These are phyloP conservation scores for Euphorbia lathyris DNA, from an alignment of 345 rosid species.

Conservation along the genomic window DNA sequence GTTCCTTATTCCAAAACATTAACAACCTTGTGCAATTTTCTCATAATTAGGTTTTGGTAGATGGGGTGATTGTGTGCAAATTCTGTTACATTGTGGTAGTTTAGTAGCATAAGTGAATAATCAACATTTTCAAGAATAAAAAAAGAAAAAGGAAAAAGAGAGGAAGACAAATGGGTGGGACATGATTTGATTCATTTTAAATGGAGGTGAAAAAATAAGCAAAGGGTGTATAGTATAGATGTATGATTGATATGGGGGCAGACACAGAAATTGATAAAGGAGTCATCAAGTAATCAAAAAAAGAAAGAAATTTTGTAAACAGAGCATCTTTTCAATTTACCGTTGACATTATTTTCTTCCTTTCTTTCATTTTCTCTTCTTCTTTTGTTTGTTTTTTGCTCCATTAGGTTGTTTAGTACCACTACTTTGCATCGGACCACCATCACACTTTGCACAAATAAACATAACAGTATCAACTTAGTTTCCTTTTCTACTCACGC, in stretches of 20 bases:
- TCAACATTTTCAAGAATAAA: not conserved
- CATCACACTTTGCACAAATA: constrained; percentile 45
- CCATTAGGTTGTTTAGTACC: constrained; percentile 27
- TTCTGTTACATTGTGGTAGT: too few species aligned
- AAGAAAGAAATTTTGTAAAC: constrained; percentile 22
- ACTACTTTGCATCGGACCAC: constrained; percentile 54
- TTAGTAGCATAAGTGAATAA: not conserved
- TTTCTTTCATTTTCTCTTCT: not conserved
- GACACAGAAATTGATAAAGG: constrained; percentile 54
- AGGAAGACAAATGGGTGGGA: constrained; percentile 12
- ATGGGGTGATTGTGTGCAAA: too few species aligned
- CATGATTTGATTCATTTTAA: not conserved
- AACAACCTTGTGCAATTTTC: too few species aligned
- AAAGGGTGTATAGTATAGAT: not conserved
- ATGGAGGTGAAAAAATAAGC: constrained; percentile 13
- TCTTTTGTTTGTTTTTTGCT: constrained; percentile 1
- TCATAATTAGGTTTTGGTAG: too few species aligned
- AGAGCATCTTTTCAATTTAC: constrained; percentile 31
- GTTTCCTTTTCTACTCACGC: constrained; percentile 43
- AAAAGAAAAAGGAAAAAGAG: not conserved
- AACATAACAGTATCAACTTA: constrained; percentile 40
- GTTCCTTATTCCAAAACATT: too few species aligned
- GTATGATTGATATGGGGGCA: constrained; percentile 14
- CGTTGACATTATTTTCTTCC: constrained; percentile 49
- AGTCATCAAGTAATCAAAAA: constrained; percentile 24